phyloP scores from a whole-genome alignment of 164 flowering plant species.

The Buxus sempervirens region DNA sequence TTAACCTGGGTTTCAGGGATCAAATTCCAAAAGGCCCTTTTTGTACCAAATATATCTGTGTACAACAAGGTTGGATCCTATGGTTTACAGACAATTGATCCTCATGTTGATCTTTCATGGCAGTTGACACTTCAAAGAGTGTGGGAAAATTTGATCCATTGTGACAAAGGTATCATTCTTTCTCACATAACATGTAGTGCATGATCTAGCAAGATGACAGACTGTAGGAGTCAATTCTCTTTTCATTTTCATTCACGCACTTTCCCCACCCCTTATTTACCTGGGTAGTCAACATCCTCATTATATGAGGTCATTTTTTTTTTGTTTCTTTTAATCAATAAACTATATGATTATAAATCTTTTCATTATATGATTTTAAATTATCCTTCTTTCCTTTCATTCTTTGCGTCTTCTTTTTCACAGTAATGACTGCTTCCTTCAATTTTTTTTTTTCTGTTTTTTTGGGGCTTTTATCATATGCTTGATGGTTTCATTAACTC shows the following conservation, averaged over 20 bases:
- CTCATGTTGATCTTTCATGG: slow-evolving; percentile 85
- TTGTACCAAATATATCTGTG: slow-evolving; percentile 77
- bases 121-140: slow-evolving; percentile 71
- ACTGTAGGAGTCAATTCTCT: too few relatives aligned
- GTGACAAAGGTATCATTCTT: slow-evolving; percentile 42
- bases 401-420: background rate
- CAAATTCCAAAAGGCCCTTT: slow-evolving; percentile 85
- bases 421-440: background rate
- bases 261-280: too few relatives aligned
- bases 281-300: background rate
- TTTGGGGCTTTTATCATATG: background rate
- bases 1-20: slow-evolving; percentile 54
- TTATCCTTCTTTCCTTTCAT: background rate
- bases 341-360: too few relatives aligned
- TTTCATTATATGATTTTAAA: background rate
- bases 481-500: slow-evolving; percentile 10
- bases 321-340: background rate
- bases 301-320: background rate
- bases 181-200: too few relatives aligned
- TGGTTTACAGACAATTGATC: slow-evolving; percentile 39
- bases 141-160: slow-evolving; percentile 65
- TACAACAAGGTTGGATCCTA: slow-evolving; percentile 69
- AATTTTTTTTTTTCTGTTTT: background rate
- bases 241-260: too few relatives aligned
- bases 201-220: background rate